Conservation (phyloP, 192 early-diverging fungal species). For the Phlyctochytrium bullatum region DNA sequence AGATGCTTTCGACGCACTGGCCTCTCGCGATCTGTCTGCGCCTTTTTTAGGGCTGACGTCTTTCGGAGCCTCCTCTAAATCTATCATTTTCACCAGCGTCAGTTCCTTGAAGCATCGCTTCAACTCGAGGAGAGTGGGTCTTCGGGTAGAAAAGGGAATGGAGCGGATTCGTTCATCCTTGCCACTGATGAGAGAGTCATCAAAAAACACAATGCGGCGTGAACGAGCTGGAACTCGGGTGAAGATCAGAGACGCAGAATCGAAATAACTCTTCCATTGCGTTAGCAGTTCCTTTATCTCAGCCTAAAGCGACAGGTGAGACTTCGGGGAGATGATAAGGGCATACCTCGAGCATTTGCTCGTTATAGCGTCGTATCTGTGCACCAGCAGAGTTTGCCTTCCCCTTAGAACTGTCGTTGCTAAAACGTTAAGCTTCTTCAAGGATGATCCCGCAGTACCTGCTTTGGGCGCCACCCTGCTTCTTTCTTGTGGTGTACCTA, state of each 20-base stretch:
- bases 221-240: constrained; percentile 59
- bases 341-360: constrained; percentile 66
- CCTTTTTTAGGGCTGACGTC: constrained; percentile 2
- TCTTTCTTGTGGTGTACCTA: constrained; percentile 92
- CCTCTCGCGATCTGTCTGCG: constrained; percentile 5
- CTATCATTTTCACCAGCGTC: constrained; percentile 49
- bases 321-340: neutral
- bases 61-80: neutral
- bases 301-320: constrained; percentile 21
- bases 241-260: constrained; percentile 67
- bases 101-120: constrained; percentile 65
- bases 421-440: constrained; percentile 4
- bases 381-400: constrained; percentile 86
- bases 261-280: constrained; percentile 69
- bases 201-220: constrained; percentile 37
- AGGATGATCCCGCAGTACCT: constrained; percentile 22
- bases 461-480: constrained; percentile 93
- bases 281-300: constrained; percentile 75
- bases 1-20: constrained; percentile 18
- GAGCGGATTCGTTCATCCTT: constrained; percentile 55
- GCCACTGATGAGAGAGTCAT: constrained; percentile 23
- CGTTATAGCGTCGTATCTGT: constrained; percentile 85
- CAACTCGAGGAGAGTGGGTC: constrained; percentile 74
- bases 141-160: constrained; percentile 75
- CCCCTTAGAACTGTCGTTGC: constrained; percentile 78